Evolutionary conservation across 305 asterid species (phyloP), one percentile per base, ranked within the genome.

Genomic region (Fraxinus velutina): DNA sequence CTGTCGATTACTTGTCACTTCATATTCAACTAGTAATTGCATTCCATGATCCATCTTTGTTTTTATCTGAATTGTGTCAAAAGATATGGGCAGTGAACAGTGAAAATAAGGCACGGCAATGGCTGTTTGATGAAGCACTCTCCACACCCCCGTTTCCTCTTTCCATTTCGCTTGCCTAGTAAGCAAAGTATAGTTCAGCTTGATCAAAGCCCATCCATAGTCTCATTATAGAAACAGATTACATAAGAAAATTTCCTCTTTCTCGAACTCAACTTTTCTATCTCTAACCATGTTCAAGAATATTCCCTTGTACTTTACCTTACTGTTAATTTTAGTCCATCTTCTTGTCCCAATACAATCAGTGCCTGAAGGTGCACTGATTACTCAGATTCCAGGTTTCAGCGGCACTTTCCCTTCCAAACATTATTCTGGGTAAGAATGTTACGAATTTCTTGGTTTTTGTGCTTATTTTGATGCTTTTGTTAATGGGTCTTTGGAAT

Each of bases 381-480:
- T 93, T 39, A 87, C 93, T 0, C 75, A 81, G 29, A 22, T 95
- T 33, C 97, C 99, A 83, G 99, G 99, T 0, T 95, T 90, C 85
- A 47, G 77, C 84, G 97, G 97, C 79, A 88, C 78, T 79, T 77
- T 93, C 6, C 92, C 93, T 80, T 93, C 99, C 76, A 91, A 95
- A 75, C 99, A 95, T 78, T 92, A 95, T 84, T 87, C 52, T 42
- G 52, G 52, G 98, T 95, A 78, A 60, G 86, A 24, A 4, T 9
- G 62, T 52, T 52, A 52, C 0, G 5, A n/a, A 5, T 50, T 50
- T 50, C 7, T 50, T 50, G 2, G 32, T 55, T 44, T 44, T 44
- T 37, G 79, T 78, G 8, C 64, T 22, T 82, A 1, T 12, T 62
- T 34, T 76, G 32, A 72, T 75, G 74, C 72, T 64, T 27, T 82